A percentile compares a stretch with the other conserved stretches of the same genome.
phyloP scores from a whole-genome alignment of 257 asterid species.

The Nicotiana tomentosiformis region DNA sequence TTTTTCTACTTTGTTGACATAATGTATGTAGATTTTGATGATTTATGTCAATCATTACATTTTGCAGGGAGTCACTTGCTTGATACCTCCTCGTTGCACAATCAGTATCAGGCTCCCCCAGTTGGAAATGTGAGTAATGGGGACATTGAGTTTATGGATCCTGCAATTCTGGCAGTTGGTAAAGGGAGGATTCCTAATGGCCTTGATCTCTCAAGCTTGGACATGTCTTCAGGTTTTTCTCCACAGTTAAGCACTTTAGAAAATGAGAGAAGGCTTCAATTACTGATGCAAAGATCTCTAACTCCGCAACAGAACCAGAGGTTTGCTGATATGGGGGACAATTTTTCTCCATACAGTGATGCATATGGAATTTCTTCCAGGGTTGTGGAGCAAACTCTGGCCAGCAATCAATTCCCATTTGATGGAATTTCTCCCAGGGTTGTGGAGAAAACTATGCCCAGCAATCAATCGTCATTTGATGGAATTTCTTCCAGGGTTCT shows the following conservation, averaged over 20 bases:
- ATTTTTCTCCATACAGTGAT: constrained; percentile 41
- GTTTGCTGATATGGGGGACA: constrained; percentile 35
- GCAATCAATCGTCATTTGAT: constrained; percentile 30
- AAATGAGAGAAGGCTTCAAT: constrained; percentile 57
- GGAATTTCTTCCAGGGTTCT: constrained; percentile 10
- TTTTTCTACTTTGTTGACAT: background rate
- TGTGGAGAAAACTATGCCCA: constrained; percentile 50
- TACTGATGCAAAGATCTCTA: constrained; percentile 57
- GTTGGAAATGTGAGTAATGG: constrained; percentile 39
- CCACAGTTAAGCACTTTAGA: constrained; percentile 50
- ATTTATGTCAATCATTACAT: background rate
- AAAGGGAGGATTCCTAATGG: constrained; percentile 70
- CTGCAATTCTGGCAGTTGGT: constrained; percentile 97
- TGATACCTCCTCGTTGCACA: constrained; percentile 44
- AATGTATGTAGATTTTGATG: background rate
- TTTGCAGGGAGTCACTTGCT: constrained; percentile 56
- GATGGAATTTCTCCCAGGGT: too few species aligned
- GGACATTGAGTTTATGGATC: constrained; percentile 90
- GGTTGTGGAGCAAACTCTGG: constrained; percentile 52
- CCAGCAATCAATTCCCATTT: constrained; percentile 28
- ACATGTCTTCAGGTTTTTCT: constrained; percentile 44
- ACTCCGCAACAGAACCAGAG: constrained; percentile 67
- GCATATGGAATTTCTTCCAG: constrained; percentile 61
- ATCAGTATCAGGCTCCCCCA: constrained; percentile 53
- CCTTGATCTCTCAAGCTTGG: constrained; percentile 47